A percentile compares a stretch with the other conserved stretches of the same genome.
These are phyloP conservation scores for Phytopythium boreale DNA, from an alignment of 352 stramenopile species.

Conservation along the genomic window DNA sequence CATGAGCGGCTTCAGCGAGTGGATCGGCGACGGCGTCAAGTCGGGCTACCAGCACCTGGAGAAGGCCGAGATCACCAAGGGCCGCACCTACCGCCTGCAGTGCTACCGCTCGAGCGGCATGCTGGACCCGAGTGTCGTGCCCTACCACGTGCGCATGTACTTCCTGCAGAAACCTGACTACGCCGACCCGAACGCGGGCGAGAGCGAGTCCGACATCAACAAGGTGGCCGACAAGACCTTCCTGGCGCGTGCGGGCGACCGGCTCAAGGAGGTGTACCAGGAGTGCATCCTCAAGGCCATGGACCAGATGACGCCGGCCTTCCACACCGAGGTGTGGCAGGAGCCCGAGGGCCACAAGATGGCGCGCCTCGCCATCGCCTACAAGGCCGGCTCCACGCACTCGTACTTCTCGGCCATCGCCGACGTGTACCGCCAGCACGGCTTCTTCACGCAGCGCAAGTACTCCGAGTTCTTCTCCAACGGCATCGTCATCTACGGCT, in stretches of 20 bases:
- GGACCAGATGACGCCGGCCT: constrained; percentile 72
- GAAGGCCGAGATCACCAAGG: constrained; percentile 46
- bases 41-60: constrained; percentile 77
- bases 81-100: constrained; percentile 74
- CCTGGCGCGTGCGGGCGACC: constrained; percentile 55
- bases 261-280: constrained; percentile 78
- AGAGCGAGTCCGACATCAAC: constrained; percentile 74
- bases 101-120: constrained; percentile 83
- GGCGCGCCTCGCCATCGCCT: constrained; percentile 75
- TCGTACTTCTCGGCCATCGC: constrained; percentile 87
- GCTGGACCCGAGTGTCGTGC: constrained; percentile 65
- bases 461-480: constrained; percentile 87
- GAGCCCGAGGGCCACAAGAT: constrained; percentile 76
- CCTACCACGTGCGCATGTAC: constrained; percentile 84
- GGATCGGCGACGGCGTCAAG: constrained; percentile 79
- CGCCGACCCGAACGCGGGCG: constrained; percentile 45
- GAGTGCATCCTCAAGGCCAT: constrained; percentile 70
- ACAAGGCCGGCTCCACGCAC: constrained; percentile 72
- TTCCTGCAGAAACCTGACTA: constrained; percentile 77
- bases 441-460: constrained; percentile 80
- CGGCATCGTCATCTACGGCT: constrained; percentile 80
- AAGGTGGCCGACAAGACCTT: constrained; percentile 78
- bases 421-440: constrained; percentile 82
- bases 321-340: constrained; percentile 77
- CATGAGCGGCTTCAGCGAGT: constrained; percentile 57